These are phyloP conservation scores for Raphanus raphanistrum DNA, from an alignment of 345 rosid genomes.

Conservation along the genomic window DNA sequence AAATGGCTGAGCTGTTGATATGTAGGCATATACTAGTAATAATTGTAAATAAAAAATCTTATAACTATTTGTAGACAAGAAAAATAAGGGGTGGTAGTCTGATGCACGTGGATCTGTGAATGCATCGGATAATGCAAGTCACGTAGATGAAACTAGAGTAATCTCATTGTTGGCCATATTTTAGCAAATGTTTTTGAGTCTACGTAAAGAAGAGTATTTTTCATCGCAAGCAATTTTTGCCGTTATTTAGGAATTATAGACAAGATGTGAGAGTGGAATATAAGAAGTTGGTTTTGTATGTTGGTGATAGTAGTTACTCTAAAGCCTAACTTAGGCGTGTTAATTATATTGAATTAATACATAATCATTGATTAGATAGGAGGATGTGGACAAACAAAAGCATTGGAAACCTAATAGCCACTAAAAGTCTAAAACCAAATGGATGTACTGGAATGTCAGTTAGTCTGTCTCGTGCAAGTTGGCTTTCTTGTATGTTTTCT, in stretches of 20 bases:
- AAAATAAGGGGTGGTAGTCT: slow-evolving; percentile 16
- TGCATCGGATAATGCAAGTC: slow-evolving; percentile 23
- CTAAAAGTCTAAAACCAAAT: slow-evolving; percentile 11
- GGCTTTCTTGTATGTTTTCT: neutral
- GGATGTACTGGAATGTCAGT: slow-evolving; percentile 11
- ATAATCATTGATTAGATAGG: slow-evolving; percentile 5
- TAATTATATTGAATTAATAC: neutral
- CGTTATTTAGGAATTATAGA: neutral
- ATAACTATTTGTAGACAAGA: slow-evolving; percentile 12
- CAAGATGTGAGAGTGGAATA: neutral
- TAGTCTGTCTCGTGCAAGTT: slow-evolving; percentile 15
- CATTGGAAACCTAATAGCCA: slow-evolving; percentile 9
- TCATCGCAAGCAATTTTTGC: neutral
- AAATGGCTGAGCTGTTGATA: slow-evolving; percentile 30
- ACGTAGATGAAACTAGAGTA: neutral
- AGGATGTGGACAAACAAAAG: neutral
- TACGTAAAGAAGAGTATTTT: slow-evolving; percentile 23
- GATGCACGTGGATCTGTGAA: slow-evolving; percentile 32
- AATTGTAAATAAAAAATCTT: neutral
- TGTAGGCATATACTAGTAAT: neutral
- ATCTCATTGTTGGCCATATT: slow-evolving; percentile 9
- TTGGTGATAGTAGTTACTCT: slow-evolving; percentile 28
- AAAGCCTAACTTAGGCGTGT: slow-evolving; percentile 37
- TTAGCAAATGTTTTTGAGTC: slow-evolving; percentile 11
- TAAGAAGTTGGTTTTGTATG: slow-evolving; percentile 11